phyloP scores from a whole-genome alignment of 2,329 filamentous ascomycete genomes.

The Periconia sp. region DNA sequence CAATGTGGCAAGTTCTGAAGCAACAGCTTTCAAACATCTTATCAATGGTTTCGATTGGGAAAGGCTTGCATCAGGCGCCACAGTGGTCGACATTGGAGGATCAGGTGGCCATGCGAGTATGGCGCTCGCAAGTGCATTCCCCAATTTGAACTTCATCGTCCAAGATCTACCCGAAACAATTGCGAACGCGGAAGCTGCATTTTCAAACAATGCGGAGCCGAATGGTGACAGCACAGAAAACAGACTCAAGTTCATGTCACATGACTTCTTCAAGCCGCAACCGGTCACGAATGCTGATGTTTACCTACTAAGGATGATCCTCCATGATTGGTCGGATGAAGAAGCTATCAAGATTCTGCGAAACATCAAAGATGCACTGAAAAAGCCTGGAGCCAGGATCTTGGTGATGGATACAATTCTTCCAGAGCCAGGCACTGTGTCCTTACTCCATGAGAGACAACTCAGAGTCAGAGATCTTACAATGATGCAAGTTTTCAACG shows the following conservation, averaged over 20 bases:
- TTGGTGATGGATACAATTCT: too few species aligned
- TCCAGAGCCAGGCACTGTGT: too few species aligned
- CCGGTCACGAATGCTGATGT: conserved; percentile 33
- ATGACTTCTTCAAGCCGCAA: conserved; percentile 27
- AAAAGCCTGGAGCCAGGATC: conserved; percentile 27
- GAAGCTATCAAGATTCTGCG: conserved; percentile 22
- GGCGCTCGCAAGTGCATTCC: conserved; percentile 17
- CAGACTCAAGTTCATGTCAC: conserved; percentile 21
- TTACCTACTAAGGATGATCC: conserved; percentile 47
- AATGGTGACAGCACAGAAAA: too few species aligned
- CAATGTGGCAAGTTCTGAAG: too few species aligned
- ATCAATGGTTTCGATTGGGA: too few species aligned
- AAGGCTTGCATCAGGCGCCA: too few species aligned
- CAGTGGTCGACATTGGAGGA: conserved; percentile 27
- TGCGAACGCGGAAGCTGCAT: conserved; percentile 12
- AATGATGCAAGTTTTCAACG: too few species aligned
- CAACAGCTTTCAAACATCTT: too few species aligned
- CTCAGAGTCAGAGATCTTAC: too few species aligned
- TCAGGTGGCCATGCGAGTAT: conserved; percentile 19
- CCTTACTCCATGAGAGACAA: too few species aligned
- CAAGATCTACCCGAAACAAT: conserved; percentile 23
- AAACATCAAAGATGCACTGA: conserved; percentile 24
- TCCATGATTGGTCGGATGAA: conserved; percentile 51
- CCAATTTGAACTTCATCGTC: conserved; percentile 19
- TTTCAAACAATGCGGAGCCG: too few species aligned